Conservation (phyloP, 352 stramenopile species). For the Phytophthora ohioensis region DNA sequence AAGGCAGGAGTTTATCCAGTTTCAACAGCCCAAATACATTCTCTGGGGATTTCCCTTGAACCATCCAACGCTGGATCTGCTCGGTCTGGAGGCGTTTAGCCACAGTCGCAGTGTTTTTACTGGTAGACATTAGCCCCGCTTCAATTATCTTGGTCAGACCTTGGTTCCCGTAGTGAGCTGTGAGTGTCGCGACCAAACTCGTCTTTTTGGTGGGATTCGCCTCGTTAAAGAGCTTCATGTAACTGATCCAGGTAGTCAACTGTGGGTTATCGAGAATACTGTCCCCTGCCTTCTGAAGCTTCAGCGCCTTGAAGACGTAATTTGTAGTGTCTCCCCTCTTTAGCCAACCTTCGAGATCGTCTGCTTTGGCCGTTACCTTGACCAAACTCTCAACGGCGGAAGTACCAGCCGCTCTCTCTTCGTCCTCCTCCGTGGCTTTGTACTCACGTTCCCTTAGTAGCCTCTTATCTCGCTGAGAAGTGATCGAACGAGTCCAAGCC, state of each 20-base stretch:
- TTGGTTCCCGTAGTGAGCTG: conserved; percentile 13
- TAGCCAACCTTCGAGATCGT: conserved; percentile 11
- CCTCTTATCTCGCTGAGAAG: neutral
- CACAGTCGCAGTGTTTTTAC: neutral
- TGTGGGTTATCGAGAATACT: conserved; percentile 3
- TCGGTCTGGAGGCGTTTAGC: conserved; percentile 14
- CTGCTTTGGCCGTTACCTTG: conserved; percentile 5
- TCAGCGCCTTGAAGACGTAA: conserved; percentile 15
- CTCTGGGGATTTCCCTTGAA: conserved; percentile 3
- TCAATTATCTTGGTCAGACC: conserved; percentile 22
- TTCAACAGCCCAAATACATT: conserved; percentile 9
- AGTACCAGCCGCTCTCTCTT: conserved; percentile 4
- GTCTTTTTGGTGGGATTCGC: conserved; percentile 19
- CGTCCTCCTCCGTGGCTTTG: neutral
- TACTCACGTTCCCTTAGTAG: neutral
- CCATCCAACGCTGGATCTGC: conserved; percentile 21
- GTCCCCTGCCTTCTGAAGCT: conserved; percentile 21
- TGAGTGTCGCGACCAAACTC: conserved; percentile 22
- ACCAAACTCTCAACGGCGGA: conserved; percentile 3
- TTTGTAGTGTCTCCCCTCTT: conserved; percentile 14
- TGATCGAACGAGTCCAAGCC: neutral
- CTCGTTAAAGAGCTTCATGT: conserved; percentile 27
- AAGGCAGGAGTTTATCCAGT: conserved; percentile 6
- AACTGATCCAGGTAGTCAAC: conserved; percentile 11
- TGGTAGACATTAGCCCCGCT: neutral